phyloP scores from a whole-genome alignment of 345 rosid species.

The Anacardium occidentale region DNA sequence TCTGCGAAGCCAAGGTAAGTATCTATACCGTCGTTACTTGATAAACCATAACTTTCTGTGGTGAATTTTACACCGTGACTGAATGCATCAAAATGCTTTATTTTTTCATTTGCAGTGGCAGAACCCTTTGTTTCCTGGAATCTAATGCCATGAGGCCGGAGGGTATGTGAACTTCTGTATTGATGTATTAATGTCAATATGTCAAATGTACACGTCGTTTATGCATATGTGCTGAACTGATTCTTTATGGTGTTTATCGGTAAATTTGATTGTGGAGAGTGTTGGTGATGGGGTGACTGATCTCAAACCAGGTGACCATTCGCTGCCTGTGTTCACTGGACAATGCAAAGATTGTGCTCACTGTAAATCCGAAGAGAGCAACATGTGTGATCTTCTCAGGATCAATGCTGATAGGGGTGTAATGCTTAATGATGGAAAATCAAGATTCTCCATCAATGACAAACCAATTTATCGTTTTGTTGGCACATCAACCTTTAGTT shows the following conservation, averaged over 20 bases:
- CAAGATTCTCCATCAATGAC: conserved; percentile 69
- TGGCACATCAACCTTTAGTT: conserved; percentile 79
- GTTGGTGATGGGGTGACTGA: conserved; percentile 41
- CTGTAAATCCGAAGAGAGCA: conserved; percentile 39
- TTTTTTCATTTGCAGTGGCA: conserved; percentile 18
- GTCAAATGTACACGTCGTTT: not conserved
- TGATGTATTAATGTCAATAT: too few relatives aligned
- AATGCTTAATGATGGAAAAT: conserved; percentile 64
- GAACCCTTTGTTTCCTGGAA: conserved; percentile 29
- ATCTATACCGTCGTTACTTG: not conserved
- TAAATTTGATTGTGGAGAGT: conserved; percentile 37
- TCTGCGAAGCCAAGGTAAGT: conserved; percentile 39
- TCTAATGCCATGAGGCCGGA: conserved; percentile 33
- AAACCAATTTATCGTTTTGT: conserved; percentile 69
- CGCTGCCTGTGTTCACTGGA: conserved; percentile 42
- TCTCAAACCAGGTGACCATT: conserved; percentile 42
- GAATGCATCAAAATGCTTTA: not conserved
- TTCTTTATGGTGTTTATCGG: not conserved
- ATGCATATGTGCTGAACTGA: not conserved
- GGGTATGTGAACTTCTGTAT: conserved; percentile 11
- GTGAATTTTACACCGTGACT: not conserved
- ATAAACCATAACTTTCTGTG: too few relatives aligned
- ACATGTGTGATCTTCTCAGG: conserved; percentile 41
- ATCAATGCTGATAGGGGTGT: conserved; percentile 40
- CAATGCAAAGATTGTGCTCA: conserved; percentile 38